Conservation (phyloP, 192 early-diverging fungal species). For the Podila epicladia region DNA sequence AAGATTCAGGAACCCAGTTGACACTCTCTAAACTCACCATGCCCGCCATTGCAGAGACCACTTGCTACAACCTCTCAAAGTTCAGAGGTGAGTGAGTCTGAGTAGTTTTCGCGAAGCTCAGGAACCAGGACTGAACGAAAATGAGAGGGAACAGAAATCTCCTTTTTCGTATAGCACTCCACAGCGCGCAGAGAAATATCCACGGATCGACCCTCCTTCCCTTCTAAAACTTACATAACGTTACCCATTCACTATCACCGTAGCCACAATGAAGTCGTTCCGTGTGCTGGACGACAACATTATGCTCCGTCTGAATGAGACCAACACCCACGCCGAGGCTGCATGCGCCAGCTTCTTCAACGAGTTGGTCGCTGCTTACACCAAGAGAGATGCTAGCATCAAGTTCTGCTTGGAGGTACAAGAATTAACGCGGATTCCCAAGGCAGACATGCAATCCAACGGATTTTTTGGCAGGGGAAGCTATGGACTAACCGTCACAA, state of each 20-base stretch:
- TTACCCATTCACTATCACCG: constrained; percentile 3
- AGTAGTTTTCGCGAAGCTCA: not conserved
- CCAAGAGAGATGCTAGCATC: constrained; percentile 71
- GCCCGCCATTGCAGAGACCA: constrained; percentile 55
- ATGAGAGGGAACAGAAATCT: not conserved
- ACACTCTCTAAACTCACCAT: constrained; percentile 19
- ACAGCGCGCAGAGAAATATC: too few species aligned
- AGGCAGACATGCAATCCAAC: not conserved
- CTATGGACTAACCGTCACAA: constrained; percentile 5
- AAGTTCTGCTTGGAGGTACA: constrained; percentile 72
- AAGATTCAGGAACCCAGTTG: not conserved
- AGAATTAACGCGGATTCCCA: constrained; percentile 1
- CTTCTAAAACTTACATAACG: too few species aligned
- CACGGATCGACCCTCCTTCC: too few species aligned
- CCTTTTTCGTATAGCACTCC: not conserved
- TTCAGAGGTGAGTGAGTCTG: constrained; percentile 61
- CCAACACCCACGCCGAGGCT: constrained; percentile 69
- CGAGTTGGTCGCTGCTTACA: constrained; percentile 70
- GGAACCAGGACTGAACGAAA: not conserved
- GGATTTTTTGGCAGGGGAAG: constrained; percentile 4
- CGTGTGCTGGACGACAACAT: constrained; percentile 86
- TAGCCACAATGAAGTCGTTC: constrained; percentile 74
- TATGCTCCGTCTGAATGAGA: constrained; percentile 77
- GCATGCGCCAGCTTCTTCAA: constrained; percentile 74
- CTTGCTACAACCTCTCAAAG: constrained; percentile 72